Conservation (phyloP, 345 rosid genomes). For the Citrus hindsii region DNA sequence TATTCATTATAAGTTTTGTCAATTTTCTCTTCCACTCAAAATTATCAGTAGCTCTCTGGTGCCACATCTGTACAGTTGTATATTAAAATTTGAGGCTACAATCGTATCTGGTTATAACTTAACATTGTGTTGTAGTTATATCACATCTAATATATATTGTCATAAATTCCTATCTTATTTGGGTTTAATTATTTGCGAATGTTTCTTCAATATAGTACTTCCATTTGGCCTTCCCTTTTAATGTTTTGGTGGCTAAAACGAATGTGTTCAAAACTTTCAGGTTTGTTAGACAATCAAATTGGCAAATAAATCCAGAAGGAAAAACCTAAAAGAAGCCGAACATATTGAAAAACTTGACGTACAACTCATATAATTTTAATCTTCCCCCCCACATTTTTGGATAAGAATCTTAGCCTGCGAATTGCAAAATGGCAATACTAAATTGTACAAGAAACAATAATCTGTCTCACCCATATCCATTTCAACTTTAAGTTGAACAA, state of each 20-base stretch:
- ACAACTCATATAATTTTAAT: not conserved
- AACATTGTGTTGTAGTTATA: too few relatives aligned
- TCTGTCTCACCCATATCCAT: not conserved
- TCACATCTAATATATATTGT: too few relatives aligned
- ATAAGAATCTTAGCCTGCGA: not conserved
- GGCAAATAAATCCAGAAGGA: not conserved
- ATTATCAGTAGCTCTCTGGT: too few relatives aligned
- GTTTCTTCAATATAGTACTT: too few relatives aligned
- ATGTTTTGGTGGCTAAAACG: not conserved
- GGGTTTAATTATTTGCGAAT: too few relatives aligned
- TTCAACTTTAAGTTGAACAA: not conserved
- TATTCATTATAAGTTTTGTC: too few relatives aligned
- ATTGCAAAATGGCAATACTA: not conserved
- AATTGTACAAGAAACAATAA: not conserved
- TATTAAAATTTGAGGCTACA: too few relatives aligned
- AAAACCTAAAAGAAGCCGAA: too few relatives aligned
- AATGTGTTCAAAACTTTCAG: not conserved
- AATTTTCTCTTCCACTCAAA: too few relatives aligned
- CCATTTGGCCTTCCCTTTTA: not conserved
- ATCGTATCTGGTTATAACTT: too few relatives aligned
- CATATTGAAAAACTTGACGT: not conserved
- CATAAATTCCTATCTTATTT: too few relatives aligned
- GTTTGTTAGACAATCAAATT: not conserved
- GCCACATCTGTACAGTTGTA: too few relatives aligned
- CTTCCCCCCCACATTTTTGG: not conserved